phyloP scores from a whole-genome alignment of 805 yeast genomes.

The Hanseniaspora clermontiae region DNA sequence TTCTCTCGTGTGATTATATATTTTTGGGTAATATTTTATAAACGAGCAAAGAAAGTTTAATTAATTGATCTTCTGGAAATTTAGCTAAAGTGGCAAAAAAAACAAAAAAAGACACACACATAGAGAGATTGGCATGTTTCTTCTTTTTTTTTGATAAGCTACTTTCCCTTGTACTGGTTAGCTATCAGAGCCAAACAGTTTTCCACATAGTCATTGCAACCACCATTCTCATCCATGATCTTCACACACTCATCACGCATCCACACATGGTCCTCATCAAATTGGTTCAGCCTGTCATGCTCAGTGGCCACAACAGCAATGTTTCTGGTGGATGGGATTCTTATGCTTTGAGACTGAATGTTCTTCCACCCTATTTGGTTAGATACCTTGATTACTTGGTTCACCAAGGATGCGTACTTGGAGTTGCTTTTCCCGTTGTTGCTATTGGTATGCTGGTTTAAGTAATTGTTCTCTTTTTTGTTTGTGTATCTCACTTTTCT shows the following conservation, averaged over 20 bases:
- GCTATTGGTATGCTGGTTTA: conserved; percentile 11
- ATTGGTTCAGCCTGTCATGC: conserved; percentile 16
- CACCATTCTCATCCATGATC: conserved; percentile 64
- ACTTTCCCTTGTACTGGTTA: not conserved
- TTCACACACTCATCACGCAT: conserved; percentile 32
- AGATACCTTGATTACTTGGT: conserved; percentile 65
- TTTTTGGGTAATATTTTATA: too few relatives aligned
- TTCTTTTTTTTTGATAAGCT: too few relatives aligned
- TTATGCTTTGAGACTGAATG: conserved; percentile 68
- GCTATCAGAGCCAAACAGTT: conserved; percentile 57
- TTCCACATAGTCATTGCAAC: conserved; percentile 84
- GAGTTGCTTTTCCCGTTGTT: conserved; percentile 31
- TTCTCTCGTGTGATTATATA: too few relatives aligned
- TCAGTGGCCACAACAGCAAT: conserved; percentile 72
- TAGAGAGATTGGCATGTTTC: too few relatives aligned
- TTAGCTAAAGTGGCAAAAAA: too few relatives aligned
- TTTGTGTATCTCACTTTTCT: conserved; percentile 47
- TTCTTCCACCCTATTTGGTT: conserved; percentile 59
- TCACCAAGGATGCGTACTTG: conserved; percentile 74
- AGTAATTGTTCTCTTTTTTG: conserved; percentile 30
- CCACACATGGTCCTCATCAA: not conserved
- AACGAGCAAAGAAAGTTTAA: too few relatives aligned
- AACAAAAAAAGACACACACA: too few relatives aligned
- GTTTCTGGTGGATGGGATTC: conserved; percentile 90
- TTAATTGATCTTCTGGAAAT: too few relatives aligned